phyloP scores from a whole-genome alignment of 2,329 filamentous ascomycete genomes.

The Beauveria brongniartii region DNA sequence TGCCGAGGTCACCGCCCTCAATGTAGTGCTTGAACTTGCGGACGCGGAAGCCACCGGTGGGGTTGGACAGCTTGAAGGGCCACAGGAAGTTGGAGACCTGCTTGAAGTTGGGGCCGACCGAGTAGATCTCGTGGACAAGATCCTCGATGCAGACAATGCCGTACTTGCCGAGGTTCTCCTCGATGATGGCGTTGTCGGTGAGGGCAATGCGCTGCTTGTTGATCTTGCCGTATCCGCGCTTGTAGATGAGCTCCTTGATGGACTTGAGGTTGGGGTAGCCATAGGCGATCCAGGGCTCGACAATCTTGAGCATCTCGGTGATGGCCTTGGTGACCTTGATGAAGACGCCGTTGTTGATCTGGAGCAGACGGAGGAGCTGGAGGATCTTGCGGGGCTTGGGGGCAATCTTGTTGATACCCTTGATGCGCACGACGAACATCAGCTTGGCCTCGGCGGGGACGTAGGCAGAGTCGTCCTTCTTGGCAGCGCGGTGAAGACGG shows the following conservation, averaged over 20 bases:
- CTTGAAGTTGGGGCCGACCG: constrained; percentile 99
- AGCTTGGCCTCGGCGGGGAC: constrained; percentile 92
- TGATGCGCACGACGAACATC: constrained; percentile 98
- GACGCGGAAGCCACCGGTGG: constrained; percentile 88
- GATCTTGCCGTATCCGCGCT: constrained; percentile 98
- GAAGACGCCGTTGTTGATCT: constrained; percentile 99
- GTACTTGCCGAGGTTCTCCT: constrained; percentile 94
- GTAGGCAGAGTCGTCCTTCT: constrained; percentile 88
- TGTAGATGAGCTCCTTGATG: constrained; percentile 98
- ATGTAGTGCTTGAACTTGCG: constrained; percentile 99
- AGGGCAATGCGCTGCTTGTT: constrained; percentile 96
- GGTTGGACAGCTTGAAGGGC: constrained; percentile 99
- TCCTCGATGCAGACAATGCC: constrained; percentile 99
- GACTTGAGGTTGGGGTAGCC: constrained; percentile 99
- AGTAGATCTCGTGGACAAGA: constrained; percentile 98
- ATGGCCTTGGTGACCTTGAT: constrained; percentile 97
- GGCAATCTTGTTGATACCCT: constrained; percentile 99
- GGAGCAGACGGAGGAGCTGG: constrained; percentile 96
- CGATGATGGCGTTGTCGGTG: constrained; percentile 96
- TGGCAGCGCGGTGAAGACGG: constrained; percentile 80
- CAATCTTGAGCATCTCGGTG: constrained; percentile 91
- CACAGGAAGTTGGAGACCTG: constrained; percentile 98
- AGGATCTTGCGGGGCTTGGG: constrained; percentile 99
- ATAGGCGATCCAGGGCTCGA: constrained; percentile 98
- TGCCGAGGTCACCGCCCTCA: constrained; percentile 96